Conservation (phyloP, 108 stramenopile species). For the Asterionellopsis glacialis region DNA sequence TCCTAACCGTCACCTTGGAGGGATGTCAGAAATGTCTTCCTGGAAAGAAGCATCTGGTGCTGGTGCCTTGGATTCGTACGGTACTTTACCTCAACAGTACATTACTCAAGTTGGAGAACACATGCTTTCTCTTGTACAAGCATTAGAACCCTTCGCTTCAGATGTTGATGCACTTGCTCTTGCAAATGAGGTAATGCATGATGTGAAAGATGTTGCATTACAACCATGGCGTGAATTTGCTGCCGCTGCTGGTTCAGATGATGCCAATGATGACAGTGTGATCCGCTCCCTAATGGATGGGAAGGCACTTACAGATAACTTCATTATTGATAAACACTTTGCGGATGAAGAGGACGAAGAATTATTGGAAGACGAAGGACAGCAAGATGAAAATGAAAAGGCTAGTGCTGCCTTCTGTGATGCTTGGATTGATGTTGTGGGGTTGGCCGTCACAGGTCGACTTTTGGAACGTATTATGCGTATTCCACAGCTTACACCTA, state of each 20-base stretch:
- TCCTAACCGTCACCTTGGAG: constrained; percentile 53
- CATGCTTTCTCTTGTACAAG: constrained; percentile 80
- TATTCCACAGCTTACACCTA: constrained; percentile 68
- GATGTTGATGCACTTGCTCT: constrained; percentile 57
- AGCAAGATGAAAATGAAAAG: constrained; percentile 38
- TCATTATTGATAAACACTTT: constrained; percentile 29
- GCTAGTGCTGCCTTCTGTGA: constrained; percentile 69
- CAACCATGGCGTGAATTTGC: constrained; percentile 78
- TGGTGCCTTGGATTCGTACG: constrained; percentile 56
- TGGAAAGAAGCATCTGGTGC: constrained; percentile 49
- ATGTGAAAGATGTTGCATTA: constrained; percentile 58
- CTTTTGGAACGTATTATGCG: constrained; percentile 73
- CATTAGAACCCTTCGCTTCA: constrained; percentile 82
- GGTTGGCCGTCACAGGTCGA: constrained; percentile 69
- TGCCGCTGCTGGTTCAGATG: constrained; percentile 43
- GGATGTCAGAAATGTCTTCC: constrained; percentile 56
- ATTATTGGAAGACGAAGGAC: constrained; percentile 19
- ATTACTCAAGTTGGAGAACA: constrained; percentile 85
- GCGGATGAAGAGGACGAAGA: constrained; percentile 57
- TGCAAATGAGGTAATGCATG: constrained; percentile 77
- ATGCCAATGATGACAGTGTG: constrained; percentile 12
- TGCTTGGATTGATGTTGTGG: constrained; percentile 78
- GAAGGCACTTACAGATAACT: constrained; percentile 33
- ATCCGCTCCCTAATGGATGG: constrained; percentile 56
- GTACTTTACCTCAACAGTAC: constrained; percentile 76